Percentiles rank a stretch among this genome's conserved stretches.
phyloP scores from a whole-genome alignment of 176 grass and related monocot genomes.

The Avena insularis region DNA sequence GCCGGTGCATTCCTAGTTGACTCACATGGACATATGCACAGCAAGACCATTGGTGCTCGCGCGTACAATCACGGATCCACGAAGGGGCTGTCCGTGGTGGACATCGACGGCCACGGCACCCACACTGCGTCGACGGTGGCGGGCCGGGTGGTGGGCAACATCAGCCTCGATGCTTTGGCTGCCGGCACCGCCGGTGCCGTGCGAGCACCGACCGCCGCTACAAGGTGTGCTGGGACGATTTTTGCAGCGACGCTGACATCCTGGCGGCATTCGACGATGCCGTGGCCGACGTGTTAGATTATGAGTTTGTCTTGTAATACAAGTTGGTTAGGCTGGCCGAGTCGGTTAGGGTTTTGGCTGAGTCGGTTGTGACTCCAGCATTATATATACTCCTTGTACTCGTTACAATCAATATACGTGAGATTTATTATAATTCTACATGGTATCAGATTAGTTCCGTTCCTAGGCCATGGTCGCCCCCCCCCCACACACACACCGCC shows the following conservation, averaged over 20 bases:
- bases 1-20: neutral
- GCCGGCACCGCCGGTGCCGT: constrained; percentile 41
- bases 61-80: constrained; percentile 8
- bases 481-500: no score
- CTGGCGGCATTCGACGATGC: constrained; percentile 55
- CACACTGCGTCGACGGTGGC: constrained; percentile 54
- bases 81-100: constrained; percentile 23
- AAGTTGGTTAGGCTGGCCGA: no score
- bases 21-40: neutral
- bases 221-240: constrained; percentile 41
- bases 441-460: no score
- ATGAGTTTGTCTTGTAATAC: no score
- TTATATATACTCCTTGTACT: no score
- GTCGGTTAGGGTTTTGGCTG: no score
- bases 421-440: no score
- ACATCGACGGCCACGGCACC: constrained; percentile 35
- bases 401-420: no score
- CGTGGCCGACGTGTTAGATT: constrained; percentile 27
- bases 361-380: no score
- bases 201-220: constrained; percentile 47
- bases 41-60: constrained; percentile 55
- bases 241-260: constrained; percentile 35
- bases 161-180: constrained; percentile 27
- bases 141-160: constrained; percentile 21
- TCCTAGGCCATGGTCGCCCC: no score